Conservation (phyloP, 2,329 filamentous ascomycete species). For the Shiraia bambusicola region DNA sequence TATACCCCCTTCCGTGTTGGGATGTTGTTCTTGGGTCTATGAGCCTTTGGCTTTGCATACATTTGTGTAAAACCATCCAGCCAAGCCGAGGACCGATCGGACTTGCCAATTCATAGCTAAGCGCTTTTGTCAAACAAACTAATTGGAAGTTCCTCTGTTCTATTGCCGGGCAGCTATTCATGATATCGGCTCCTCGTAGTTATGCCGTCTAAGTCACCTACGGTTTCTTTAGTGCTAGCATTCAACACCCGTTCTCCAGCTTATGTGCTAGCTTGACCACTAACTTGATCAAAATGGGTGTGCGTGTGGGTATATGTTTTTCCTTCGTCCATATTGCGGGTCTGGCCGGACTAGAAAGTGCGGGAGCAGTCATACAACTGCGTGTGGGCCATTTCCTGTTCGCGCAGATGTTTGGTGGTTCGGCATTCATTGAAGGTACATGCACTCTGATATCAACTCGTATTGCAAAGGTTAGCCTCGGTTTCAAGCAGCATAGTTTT, state of each 20-base stretch:
- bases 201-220: slow-evolving; percentile 12
- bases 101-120: background rate
- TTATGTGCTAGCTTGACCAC: slow-evolving; percentile 6
- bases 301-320: slow-evolving; percentile 23
- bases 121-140: slow-evolving; percentile 39
- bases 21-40: slow-evolving; percentile 32
- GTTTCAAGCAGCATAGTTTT: background rate
- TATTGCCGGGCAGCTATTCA: slow-evolving; percentile 15
- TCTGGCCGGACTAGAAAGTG: slow-evolving; percentile 21
- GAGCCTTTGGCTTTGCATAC: slow-evolving; percentile 43
- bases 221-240: slow-evolving; percentile 11
- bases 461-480: background rate
- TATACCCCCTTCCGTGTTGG: slow-evolving; percentile 35
- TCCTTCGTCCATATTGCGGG: slow-evolving; percentile 16
- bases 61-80: slow-evolving; percentile 33
- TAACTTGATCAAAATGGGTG: slow-evolving; percentile 21
- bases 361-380: slow-evolving; percentile 19
- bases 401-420: slow-evolving; percentile 5
- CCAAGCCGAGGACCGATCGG: background rate
- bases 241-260: slow-evolving; percentile 10
- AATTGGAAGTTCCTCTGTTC: too few relatives aligned
- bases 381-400: slow-evolving; percentile 14
- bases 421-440: background rate
- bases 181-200: slow-evolving; percentile 7
- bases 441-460: background rate